Evolutionary conservation across 495 filamentous ascomycete species (phyloP), one percentile per base, ranked within the genome.

Genomic region (Aspergillus baeticus): DNA sequence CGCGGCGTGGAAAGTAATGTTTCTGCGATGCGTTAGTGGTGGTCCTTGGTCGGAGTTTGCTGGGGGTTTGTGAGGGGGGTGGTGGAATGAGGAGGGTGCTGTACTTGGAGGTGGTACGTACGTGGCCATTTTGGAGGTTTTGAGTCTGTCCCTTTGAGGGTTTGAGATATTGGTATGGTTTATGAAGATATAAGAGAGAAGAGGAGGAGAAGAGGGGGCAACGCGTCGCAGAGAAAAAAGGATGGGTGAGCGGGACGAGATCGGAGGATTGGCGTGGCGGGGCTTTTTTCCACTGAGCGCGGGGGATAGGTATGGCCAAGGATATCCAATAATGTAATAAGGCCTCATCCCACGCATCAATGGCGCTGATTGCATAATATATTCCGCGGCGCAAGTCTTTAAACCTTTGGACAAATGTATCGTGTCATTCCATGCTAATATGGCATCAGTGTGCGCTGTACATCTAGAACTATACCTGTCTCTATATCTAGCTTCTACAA

Each of bases 1-100:
- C 63, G 87, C 86, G 36, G 90, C 83, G 82, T 98, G 94, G 92
- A 89, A 98, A 75, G 94, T 98, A 73, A 98, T 96, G 83, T 98
- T 98, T 60, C 94, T 98, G 70, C 55, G 33, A 22, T 43, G 29
- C 43, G 43, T 43, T 46, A 22, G 57, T n/a, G n/a, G n/a, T n/a
- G n/a, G n/a, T n/a, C n/a, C n/a, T n/a, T n/a, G n/a, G n/a, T n/a
- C n/a, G n/a, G n/a, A n/a, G n/a, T n/a, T 49, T 48, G 29, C 14
- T 29, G 38, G 34, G 54, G 46, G 39, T 23, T 38, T 21, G 29
- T 13, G 26, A 7, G 6, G 57, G 44, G 52, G 45, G 23, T 34
- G 44, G 11, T 47, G 26, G 15, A 17, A 14, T 1, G n/a, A 29
- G 6, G 3, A 29, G 1, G 45, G 35, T 33, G 26, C 43, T 52